Base-by-base conservation (phyloP, 495 filamentous ascomycete species). In the Tetracladium setigerum region DNA sequence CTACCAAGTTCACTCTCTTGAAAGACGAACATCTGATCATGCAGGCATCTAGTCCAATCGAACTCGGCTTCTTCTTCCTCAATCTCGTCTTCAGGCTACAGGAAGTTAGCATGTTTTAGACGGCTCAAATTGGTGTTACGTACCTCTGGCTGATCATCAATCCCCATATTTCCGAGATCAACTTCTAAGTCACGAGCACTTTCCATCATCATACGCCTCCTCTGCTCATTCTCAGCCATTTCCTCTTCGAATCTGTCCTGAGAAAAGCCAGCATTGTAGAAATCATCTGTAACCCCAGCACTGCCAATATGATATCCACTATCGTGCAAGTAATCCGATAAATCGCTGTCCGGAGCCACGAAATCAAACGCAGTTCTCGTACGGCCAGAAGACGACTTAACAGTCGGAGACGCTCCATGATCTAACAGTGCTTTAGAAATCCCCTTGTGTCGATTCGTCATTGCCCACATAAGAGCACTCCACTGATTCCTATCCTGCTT, bases 1-100 rank as follows among this genome's bases (percentile, higher is more conserved):
- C 81, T 78, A 42, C 86, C 82, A 38, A 99, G 67, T 50, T 97
- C 94, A 57, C 77, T 79, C 44, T 99, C 94, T 67, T 97, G 94
- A 62, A 99, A 97, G 18, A 99, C 92, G 57, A 99, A 99, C 92
- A 99, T 99, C 60, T 99, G 92, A 63, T 99, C 92, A 59, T 95
- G 89, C 37, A 95, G 69, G 66, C 92, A 99, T 59, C 83, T 74
- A 57, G 87, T 85, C 92, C 92, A 99, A n/a, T 95, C 82, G 54
- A 99, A 99, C 47, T 97, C 92, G 58, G 95, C 89, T 36, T 82
- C 79, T 44, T 95, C 88, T 46, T 86, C 87, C 58, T 95, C 89
- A 15, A 88, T 67, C 30, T 96, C 91, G 50, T 89, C 89, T 1
- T 80, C 73, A 30, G 81, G 72, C 87, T 96, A 56, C 41, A 9